Evolutionary conservation across 1,139 yeast species (phyloP), one percentile per base, ranked within the genome.

Genomic region (Geotrichum carabidarum): DNA sequence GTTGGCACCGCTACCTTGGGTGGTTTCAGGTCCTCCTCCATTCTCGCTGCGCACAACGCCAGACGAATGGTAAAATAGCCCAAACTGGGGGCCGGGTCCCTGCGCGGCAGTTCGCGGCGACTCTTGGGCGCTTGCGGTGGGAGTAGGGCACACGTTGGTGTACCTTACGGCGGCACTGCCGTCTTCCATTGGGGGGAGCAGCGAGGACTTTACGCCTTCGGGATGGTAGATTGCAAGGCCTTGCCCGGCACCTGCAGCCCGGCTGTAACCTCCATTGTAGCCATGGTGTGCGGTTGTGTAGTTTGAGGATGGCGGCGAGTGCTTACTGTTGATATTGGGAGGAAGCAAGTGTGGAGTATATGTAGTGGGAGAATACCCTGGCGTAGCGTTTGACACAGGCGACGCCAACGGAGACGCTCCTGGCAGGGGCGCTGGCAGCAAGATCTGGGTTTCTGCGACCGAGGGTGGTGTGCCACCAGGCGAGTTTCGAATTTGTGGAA

Each of bases 161-260:
- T 44, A 44, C 30, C 38, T 37, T 2, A 41, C 32, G 3, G 27
- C 17, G 30, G 12, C 17, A 8, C 40, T n/a, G n/a, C 44, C 44
- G 30, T 31, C 47, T 9, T 32, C 47, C 37, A 31, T 32, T 18
- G 47, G 47, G 5, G 38, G 47, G 2, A n/a, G 27, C n/a, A 44
- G 38, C 4, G 47, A 14, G 12, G 37, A 17, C 38, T 44, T 31
- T 12, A 15, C 14, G 18, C 14, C 8, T 4, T 44, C 47, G 2
- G 47, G 47, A 30, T 44, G 47, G 38, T 31, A 44, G 8, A 44
- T 44, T 9, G 47, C 47, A 8, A 44, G 47, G 12, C 46, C 46
- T 17, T 43, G 46, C 2, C 46, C 46, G n/a, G n/a, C n/a, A 17
- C 17, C 27, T 11, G 46, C 36, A 6, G 14, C 35, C 22, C 46